Base-by-base conservation (phyloP, 2,329 filamentous ascomycete genomes). In the Talaromyces sp. region DNA sequence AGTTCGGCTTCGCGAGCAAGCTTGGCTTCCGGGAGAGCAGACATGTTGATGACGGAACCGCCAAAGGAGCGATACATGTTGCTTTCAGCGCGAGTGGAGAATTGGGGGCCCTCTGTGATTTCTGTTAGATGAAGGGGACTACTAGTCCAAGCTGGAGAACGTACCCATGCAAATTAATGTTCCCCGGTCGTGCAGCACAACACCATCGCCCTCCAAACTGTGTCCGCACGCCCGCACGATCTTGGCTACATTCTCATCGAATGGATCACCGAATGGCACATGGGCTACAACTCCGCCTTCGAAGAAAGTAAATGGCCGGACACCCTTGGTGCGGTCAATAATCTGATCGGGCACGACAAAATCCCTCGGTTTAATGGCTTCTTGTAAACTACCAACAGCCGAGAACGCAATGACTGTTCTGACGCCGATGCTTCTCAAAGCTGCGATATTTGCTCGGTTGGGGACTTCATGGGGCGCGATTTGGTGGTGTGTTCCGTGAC, bases 21-120 rank as follows among this genome's bases (percentile, higher is more conserved):
- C 81, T 99, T 99, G 52, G 93, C 89, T 78, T 99, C 94, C 19
- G 94, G 94, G 15, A 99, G 82, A 13, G 88, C 88, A 45, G 90
- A 96, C 94, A 99, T 99, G 83, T 97, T 97, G 81, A 99, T 97
- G 55, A 97, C 89, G 64, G 84, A 89, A 65, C 92, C 93, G 67
- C 93, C 93, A 89, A 91, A 97, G 61, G 85, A 81, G 66, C 94
- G 90, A 81, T 99, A 99, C 78, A 99, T 85, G 76, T 96, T 86
- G 59, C 89, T 94, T 78, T 99, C 94, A 59, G 94, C 93, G 62
- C 94, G 91, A 17, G 94, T 97, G 61, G 89, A 94, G 82, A 99
- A 99, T 68, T 96, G 91, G 19, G 94, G 94, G n/a, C 94, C 94
- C 82, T 99, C 94, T 89, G 66, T 62, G 17, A 15, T 10, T 52